These are phyloP conservation scores for Baorangia bicolor DNA, from an alignment of 768 basidiomycete species.

Conservation along the genomic window DNA sequence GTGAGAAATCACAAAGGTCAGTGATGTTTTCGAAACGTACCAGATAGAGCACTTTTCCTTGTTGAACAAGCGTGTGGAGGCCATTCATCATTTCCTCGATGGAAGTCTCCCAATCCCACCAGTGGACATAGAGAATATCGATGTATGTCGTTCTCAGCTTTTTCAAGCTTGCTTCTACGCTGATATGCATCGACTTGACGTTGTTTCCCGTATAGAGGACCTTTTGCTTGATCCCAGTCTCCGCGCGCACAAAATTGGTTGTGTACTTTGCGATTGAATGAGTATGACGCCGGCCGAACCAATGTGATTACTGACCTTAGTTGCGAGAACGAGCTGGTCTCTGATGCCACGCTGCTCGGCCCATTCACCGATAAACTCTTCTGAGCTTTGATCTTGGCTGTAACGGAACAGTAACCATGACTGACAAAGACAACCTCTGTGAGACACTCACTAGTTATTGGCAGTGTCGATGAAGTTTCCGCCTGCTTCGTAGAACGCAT, in stretches of 20 bases:
- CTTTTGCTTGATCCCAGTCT: slow-evolving; percentile 27
- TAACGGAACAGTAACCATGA: background rate
- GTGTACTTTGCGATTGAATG: slow-evolving; percentile 20
- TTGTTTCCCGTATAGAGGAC: slow-evolving; percentile 49
- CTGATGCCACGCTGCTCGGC: slow-evolving; percentile 39
- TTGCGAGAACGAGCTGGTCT: slow-evolving; percentile 46
- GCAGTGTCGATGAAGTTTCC: slow-evolving; percentile 53
- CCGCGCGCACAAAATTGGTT: slow-evolving; percentile 17
- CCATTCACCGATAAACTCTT: slow-evolving; percentile 51
- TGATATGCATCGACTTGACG: slow-evolving; percentile 42
- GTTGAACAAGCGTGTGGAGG: slow-evolving; percentile 37
- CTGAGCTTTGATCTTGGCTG: slow-evolving; percentile 41
- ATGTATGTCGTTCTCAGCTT: slow-evolving; percentile 27
- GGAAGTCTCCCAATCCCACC: slow-evolving; percentile 39
- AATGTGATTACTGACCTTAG: slow-evolving; percentile 28
- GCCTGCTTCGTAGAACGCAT: slow-evolving; percentile 44
- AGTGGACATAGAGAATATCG: slow-evolving; percentile 28
- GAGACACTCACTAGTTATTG: slow-evolving; percentile 40
- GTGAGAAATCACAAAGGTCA: background rate
- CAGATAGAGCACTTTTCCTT: slow-evolving; percentile 41
- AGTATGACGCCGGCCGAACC: background rate
- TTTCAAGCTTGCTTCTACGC: slow-evolving; percentile 32
- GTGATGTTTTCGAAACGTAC: background rate
- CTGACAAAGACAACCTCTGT: background rate
- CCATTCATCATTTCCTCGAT: slow-evolving; percentile 42